Base-by-base conservation (phyloP, 345 rosid genomes). In the Nasturtium officinale region DNA sequence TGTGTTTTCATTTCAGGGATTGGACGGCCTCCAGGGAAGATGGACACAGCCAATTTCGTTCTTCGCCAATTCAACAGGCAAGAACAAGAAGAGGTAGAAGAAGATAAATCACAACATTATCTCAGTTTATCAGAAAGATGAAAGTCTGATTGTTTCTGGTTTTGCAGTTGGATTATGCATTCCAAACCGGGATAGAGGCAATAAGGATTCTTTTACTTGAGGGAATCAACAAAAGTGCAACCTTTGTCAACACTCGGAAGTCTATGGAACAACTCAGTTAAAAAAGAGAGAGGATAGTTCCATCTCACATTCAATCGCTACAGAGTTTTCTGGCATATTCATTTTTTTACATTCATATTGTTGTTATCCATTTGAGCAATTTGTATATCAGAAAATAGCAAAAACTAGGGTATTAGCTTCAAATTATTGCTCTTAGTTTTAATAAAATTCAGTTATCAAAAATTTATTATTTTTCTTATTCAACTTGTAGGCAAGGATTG, bases 21-120 rank as follows among this genome's bases (percentile, higher is more conserved):
- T 15, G 99, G 99, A 45, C 85, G 97, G 37, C 99, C 99, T 60
- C 96, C 92, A 53, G 99, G 99, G 55, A 91, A 83, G 83, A 95
- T 90, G 94, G 90, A 89, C 74, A 46, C 92, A n/a, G 83, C 73
- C 17, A 87, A 65, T 75, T 89, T 81, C 73, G 99, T 95, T 65
- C 84, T 95, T 29, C 87, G 87, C 11, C 85, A 89, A 21, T 91
- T 95, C 80, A 84, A 57, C 35, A 88, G 76, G 82, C 87, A 86
- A 83, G 98, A 95, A 79, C 84, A 74, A 7, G 84, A 82, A 78
- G 96, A 91, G 92, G 98, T 88, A 81, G 9, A 56, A 17, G 60
- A 28, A 50, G 63, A 72, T 33, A 45, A 30, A 60, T 43, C 20
- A 37, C 69, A 67, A 35, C 69, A 29, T 67, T 43, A 20, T 26